Evolutionary conservation across 1,139 yeast genomes (phyloP), one percentile per base, ranked within the genome.

Genomic region (Kodamaea plutei): DNA sequence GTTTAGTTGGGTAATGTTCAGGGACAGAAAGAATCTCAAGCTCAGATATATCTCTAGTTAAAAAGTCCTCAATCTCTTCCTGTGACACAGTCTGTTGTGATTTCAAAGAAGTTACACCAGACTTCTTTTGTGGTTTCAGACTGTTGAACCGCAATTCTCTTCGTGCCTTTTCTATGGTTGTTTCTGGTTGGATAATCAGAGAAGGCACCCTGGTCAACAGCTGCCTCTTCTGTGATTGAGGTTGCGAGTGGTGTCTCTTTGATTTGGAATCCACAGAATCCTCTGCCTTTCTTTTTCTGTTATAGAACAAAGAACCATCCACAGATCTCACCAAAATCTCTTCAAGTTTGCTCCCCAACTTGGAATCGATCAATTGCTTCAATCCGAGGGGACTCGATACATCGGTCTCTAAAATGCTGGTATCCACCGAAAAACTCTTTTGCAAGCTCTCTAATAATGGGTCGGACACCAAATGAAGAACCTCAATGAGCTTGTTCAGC

Each of bases 1-100:
- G 61, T 20, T 54, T 49, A 0, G 66, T 57, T 2, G 74, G 73
- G 38, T 66, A 68, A 34, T 62, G 64, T 31, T 64, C 72, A 0
- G 74, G 73, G 2, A 66, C 52, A 1, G 70, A 51, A 16, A 68
- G 43, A 8, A 68, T 54, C 29, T 66, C 69, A 32, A 67, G 39
- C 8, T 63, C 62, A 2, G 52, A 37, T 15, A 67, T 44, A 25
- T 50, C 53, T 29, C 53, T 52, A 10, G 44, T 38, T 12, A 64
- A 42, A 29, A 60, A 56, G 12, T 36, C 37, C 4, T 45, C 38
- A 25, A 56, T 42, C 23, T 56, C 55, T 28, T 57, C 52, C 20
- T 45, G 39, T 6, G 44, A 35, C 6, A 44, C 48, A 24, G 48
- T 46, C 26, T 38, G 40, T 31, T 51, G 56, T 6, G 54, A 33